Evolutionary conservation across 2,329 filamentous ascomycete species (phyloP), one percentile per base, ranked within the genome.

Genomic region (Penicillium frequentans): DNA sequence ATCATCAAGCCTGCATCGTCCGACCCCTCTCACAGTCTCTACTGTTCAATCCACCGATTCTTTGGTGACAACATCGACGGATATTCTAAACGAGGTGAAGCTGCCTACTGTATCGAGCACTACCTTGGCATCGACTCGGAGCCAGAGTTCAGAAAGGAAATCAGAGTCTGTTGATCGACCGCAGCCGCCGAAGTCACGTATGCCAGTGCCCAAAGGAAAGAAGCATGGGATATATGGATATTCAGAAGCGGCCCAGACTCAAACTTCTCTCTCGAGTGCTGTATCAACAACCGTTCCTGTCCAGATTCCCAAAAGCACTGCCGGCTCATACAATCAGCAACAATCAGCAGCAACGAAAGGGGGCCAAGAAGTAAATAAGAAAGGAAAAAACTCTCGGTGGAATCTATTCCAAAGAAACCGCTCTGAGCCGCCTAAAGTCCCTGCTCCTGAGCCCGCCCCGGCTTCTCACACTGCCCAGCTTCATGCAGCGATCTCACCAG

Each of bases 351-450:
- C n/a, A 3, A 19, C 9, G 13, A 47, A 54, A 29, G 52, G 43
- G 23, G 9, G 11, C 9, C 31, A 54, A 79, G 66, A 64, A 73
- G 23, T 73, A 73, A 59, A 79, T 73, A 59, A 79, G 78, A 70
- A 55, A 50, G 64, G 16, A 55, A 72, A 60, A 29, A 13, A 35
- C 5, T 67, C 64, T n/a, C 56, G 63, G 24, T 86, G 83, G 83
- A 86, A 84, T 62, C 84, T 87, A 61, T 86, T 87, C 57, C 83
- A 86, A 52, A 77, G 72, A 68, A 74, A 67, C 43, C 69, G 70
- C 46, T 61, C 59, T 57, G 67, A 60, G 37, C 64, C 56, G 51
- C 60, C 59, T 56, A 72, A 67, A 31, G 65, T 68, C 5, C 55
- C 68, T 21, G 62, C 63, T 39, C 65, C 68, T 9, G 37, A 53